Base-by-base conservation (phyloP, 352 stramenopile species). In the Phytophthora foliorum region DNA sequence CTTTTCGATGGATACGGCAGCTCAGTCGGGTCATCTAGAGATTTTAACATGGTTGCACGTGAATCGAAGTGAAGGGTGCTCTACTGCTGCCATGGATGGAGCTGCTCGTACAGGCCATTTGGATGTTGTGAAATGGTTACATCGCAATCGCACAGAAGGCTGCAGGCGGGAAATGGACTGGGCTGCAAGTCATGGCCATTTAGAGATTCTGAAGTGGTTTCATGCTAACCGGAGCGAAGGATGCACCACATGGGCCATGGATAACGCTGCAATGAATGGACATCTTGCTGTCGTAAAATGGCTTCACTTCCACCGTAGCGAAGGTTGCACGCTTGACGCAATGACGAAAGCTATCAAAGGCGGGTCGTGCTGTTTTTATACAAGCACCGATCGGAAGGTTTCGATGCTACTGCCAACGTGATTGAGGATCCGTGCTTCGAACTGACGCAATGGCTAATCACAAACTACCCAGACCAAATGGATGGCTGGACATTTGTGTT, bases 201-300 rank as follows among this genome's bases (percentile, higher is more conserved):
- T 69, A 24, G 53, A 64, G 7, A 14, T 69, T 7, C 29, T 69
- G 7, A 41, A 60, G 19, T 71, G 54, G 46, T 55, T 72, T 2
- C 57, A 72, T 25, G n/a, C 22, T 29, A 54, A 56, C 49, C 38
- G 59, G 29, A 57, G 7, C 9, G 59, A 74, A 63, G 59, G 54
- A 19, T 64, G 66, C 38, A 63, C 55, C 6, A 60, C 54, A 6
- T 36, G 9, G 11, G 60, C 59, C 11, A 66, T 70, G 48, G 42
- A 75, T 46, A 6, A 17, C 10, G 48, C 65, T 32, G 58, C 65
- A 21, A 31, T 2, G 3, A 42, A 38, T 48, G 46, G 66, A 0
- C 58, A 74, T 11, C 4, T 69, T 25, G 32, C 22, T 32, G 32
- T 74, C n/a, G 66, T 74, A 6, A 53, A 69, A 24, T 74, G 66